Evolutionary conservation across 306 rosid species (phyloP), one percentile per base, ranked within the genome.

Genomic region (Vicia villosa): DNA sequence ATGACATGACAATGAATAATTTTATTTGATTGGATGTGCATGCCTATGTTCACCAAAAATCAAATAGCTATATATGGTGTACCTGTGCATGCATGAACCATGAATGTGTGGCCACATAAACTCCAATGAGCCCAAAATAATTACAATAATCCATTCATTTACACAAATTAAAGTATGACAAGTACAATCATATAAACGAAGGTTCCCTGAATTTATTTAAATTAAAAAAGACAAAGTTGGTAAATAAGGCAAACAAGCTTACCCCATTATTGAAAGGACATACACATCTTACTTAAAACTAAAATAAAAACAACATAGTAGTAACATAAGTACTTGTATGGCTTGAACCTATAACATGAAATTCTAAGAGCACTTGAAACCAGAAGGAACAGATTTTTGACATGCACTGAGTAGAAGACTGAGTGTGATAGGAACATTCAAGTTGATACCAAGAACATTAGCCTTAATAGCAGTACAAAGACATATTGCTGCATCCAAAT

Each of bases 401-500:
- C 96, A 92, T 49, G 96, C 88, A 73, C 87, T 84, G 6, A 88
- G 16, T 37, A 92, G 52, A 61, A 84, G 6, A 21, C 86, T 84
- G 55, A 92, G 80, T 0, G 91, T 37, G 74, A 89, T 1, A 1
- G 96, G 98, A 3, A 89, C 74, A 12, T 87, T 30, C 82, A 93
- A 65, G 84, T 90, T 79, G 67, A 86, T 63, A 1, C 98, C 98
- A 21, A 88, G 84, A 54, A 85, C 90, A 79, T 85, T 93, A 66
- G 86, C 90, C 65, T 90, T 93, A 43, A 90, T 78, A 14, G 92
- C 96, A 14, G 96, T 90, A 76, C 98, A 92, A 1, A 93, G 87
- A 38, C 96, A 93, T 20, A 88, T 38, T 1, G 96, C 93, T 38
- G 75, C 93, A 14, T 93, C 98, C 10, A 79, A 45, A 77, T 90